Conservation (phyloP, 345 rosid genomes). For the Salix koriyanagi region DNA sequence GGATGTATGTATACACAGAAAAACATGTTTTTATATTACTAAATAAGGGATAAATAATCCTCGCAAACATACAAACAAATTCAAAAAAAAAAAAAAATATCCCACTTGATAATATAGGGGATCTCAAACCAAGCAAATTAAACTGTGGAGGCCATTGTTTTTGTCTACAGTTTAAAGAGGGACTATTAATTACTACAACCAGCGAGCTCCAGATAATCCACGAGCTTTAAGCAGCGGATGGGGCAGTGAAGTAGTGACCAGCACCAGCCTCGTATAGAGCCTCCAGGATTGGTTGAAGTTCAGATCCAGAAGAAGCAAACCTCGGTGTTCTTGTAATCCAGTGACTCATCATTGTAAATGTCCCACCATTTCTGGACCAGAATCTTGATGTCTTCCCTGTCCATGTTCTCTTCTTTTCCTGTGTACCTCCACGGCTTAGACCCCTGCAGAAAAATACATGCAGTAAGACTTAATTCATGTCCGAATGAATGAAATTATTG, state of each 20-base stretch:
- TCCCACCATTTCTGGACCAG: constrained; percentile 82
- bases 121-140: no score
- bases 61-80: no score
- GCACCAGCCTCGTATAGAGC: constrained; percentile 57
- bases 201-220: background rate
- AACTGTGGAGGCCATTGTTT: background rate
- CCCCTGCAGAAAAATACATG: constrained; percentile 31
- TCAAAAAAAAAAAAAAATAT: no score
- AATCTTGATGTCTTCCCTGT: constrained; percentile 79
- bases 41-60: no score
- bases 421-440: constrained; percentile 96
- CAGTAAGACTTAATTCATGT: background rate
- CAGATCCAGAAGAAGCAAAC: background rate
- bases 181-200: background rate
- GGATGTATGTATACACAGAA: no score
- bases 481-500: background rate
- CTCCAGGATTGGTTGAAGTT: constrained; percentile 28
- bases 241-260: constrained; percentile 53
- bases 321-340: constrained; percentile 34
- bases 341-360: constrained; percentile 57
- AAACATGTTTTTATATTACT: no score
- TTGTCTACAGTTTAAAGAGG: background rate
- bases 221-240: constrained; percentile 60
- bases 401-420: constrained; percentile 76
- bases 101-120: no score